Conservation (phyloP, 2,329 filamentous ascomycete genomes). For the Cladophialophora bantiana region DNA sequence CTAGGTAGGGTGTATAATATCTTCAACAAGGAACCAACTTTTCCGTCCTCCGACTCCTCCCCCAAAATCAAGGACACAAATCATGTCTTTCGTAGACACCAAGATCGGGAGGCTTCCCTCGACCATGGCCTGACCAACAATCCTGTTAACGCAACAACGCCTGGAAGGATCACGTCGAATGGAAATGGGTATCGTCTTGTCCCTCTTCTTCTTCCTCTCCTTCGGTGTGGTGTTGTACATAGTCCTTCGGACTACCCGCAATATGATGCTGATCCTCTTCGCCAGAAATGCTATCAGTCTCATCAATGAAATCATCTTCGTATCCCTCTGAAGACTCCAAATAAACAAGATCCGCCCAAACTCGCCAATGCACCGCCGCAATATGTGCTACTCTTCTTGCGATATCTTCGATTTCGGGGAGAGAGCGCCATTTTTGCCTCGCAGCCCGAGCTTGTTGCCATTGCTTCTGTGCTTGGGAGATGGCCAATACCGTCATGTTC, state of each 20-base stretch:
- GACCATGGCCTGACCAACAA: background rate
- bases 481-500: conserved; percentile 51
- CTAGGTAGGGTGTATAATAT: background rate
- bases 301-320: background rate
- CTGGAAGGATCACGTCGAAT: background rate
- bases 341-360: conserved; percentile 82
- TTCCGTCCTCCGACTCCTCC: conserved; percentile 5
- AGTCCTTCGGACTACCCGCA: background rate
- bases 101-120: background rate
- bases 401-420: conserved; percentile 57
- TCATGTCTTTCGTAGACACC: background rate
- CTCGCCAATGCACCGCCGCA: conserved; percentile 84
- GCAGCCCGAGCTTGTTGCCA: conserved; percentile 36
- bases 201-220: background rate
- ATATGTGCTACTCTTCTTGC: conserved; percentile 82
- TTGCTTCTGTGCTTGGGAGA: conserved; percentile 52
- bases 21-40: background rate
- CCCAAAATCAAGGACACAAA: background rate
- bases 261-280: conserved; percentile 1
- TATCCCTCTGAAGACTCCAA: conserved; percentile 14
- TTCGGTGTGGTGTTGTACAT: conserved; percentile 14
- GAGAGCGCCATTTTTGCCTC: conserved; percentile 38
- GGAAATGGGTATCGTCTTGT: background rate
- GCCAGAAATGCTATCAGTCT: conserved; percentile 5
- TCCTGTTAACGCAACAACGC: conserved; percentile 3